Evolutionary conservation across 1,284 basidiomycete species (phyloP).

Genomic region (Pyrrhoderma lamaoense): DNA sequence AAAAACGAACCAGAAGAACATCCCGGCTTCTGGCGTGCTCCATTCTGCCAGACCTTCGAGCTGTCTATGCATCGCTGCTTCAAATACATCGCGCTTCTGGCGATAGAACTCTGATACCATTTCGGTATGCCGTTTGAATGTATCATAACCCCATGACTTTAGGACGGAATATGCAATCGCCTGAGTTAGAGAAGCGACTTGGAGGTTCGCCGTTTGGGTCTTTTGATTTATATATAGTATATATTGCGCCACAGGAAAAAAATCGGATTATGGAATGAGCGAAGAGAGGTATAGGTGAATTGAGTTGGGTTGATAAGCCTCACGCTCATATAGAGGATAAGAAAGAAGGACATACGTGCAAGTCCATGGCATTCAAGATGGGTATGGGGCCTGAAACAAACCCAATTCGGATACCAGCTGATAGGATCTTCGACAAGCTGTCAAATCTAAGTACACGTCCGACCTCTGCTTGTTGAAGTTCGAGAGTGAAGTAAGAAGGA

Average conservation of each 20-base stretch:
- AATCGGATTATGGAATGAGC: too few species aligned
- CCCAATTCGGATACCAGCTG: slow-evolving; percentile 76
- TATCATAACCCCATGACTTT: slow-evolving; percentile 70
- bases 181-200: slow-evolving; percentile 74
- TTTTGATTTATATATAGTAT: slow-evolving; percentile 23
- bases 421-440: slow-evolving; percentile 83
- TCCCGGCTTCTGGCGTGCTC: slow-evolving; percentile 81
- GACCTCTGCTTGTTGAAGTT: slow-evolving; percentile 46
- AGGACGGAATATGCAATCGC: slow-evolving; percentile 67
- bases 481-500: slow-evolving; percentile 76
- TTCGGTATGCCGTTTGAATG: slow-evolving; percentile 69
- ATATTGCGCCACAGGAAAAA: too few species aligned
- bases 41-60: slow-evolving; percentile 76
- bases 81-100: slow-evolving; percentile 73
- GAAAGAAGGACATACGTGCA: slow-evolving; percentile 42
- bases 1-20: slow-evolving; percentile 77
- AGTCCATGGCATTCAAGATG: slow-evolving; percentile 70
- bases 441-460: slow-evolving; percentile 85
- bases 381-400: slow-evolving; percentile 75
- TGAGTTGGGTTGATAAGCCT: slow-evolving; percentile 5
- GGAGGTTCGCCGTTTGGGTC: slow-evolving; percentile 72
- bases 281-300: slow-evolving; percentile 21
- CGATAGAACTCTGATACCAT: slow-evolving; percentile 76
- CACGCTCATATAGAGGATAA: slow-evolving; percentile 13
- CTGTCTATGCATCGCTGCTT: slow-evolving; percentile 65